Conservation (phyloP, 805 yeast genomes). For the Saturnispora zaruensis region DNA sequence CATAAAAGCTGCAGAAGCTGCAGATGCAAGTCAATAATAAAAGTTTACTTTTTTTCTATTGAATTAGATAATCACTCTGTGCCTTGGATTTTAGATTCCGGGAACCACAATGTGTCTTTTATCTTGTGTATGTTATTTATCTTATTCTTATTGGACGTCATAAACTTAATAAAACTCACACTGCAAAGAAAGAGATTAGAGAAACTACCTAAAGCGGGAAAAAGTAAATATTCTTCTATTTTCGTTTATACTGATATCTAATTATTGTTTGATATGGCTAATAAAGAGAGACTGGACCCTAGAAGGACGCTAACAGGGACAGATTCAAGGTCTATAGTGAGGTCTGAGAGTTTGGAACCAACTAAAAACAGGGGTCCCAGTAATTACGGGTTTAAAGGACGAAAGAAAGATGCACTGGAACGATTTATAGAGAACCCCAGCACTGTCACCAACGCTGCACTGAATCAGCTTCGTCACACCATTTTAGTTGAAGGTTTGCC, state of each 20-base stretch:
- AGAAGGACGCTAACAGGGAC: background rate
- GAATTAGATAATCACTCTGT: background rate
- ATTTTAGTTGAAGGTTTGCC: slow-evolving; percentile 41
- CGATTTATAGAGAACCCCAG: slow-evolving; percentile 38
- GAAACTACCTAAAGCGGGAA: background rate
- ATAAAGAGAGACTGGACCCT: background rate
- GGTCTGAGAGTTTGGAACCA: background rate
- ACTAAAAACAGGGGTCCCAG: background rate
- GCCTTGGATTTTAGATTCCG: background rate
- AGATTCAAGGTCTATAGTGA: background rate
- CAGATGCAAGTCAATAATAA: background rate
- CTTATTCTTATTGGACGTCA: background rate
- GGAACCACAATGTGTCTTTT: background rate
- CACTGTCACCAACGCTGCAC: slow-evolving; percentile 37
- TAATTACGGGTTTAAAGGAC: slow-evolving; percentile 20
- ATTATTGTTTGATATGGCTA: background rate
- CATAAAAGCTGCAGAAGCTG: slow-evolving; percentile 13
- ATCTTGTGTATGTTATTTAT: background rate
- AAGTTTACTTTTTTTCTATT: background rate
- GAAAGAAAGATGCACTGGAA: slow-evolving; percentile 48
- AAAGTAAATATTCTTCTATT: background rate
- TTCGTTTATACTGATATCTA: background rate
- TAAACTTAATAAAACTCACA: background rate
- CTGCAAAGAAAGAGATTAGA: background rate
- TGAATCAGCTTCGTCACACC: slow-evolving; percentile 46